Evolutionary conservation across 208 protist genomes (phyloP).

Genomic region (Spongospora subterranea): DNA sequence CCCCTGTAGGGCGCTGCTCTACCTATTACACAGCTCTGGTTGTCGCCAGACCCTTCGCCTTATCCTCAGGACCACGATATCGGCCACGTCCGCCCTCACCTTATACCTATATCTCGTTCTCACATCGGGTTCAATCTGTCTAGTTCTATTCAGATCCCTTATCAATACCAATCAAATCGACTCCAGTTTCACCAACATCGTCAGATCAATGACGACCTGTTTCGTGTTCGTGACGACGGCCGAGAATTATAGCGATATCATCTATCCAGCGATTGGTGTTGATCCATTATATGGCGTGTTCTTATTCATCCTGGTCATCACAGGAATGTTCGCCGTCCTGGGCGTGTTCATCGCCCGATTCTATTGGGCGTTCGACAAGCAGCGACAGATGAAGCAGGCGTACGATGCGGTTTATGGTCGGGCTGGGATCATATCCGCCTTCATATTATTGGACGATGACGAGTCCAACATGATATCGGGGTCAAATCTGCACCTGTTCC

Average conservation of each 20-base stretch:
- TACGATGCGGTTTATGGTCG: neutral
- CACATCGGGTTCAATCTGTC: neutral
- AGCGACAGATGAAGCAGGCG: neutral
- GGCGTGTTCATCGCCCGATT: neutral
- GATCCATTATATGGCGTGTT: neutral
- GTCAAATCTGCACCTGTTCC: neutral
- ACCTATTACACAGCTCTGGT: neutral
- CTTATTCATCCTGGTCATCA: neutral
- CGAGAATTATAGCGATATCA: neutral
- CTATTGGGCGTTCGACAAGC: neutral
- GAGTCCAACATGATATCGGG: neutral
- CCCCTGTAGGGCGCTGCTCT: neutral
- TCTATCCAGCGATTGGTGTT: neutral
- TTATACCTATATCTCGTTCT: neutral
- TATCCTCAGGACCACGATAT: neutral
- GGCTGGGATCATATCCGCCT: neutral
- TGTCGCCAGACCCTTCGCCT: neutral
- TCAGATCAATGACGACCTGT: neutral
- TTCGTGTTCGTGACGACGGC: neutral
- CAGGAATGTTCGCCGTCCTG: neutral
- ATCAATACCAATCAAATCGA: neutral
- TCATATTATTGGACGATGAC: neutral
- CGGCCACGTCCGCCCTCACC: neutral
- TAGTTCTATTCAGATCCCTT: neutral
- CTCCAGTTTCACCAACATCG: constrained; percentile 1